phyloP scores from a whole-genome alignment of 2,329 filamentous ascomycete genomes.

The Parascedosporium putredinis region DNA sequence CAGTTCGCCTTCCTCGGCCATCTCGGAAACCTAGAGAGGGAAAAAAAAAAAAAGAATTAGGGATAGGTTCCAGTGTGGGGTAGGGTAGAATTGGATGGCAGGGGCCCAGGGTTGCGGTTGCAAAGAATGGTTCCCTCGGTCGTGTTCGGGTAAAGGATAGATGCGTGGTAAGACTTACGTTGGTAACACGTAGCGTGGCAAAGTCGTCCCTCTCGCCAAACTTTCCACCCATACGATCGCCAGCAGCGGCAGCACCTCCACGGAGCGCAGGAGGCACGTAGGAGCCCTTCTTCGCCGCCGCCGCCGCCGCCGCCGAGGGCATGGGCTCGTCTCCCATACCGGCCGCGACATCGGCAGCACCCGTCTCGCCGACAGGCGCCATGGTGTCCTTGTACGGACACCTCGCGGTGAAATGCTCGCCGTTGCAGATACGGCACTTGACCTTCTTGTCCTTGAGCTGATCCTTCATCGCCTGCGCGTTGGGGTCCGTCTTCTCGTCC shows the following conservation, averaged over 20 bases:
- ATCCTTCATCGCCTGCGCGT: slow-evolving; percentile 65
- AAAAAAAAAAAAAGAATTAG: too few relatives aligned
- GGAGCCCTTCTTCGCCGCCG: slow-evolving; percentile 61
- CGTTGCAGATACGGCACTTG: slow-evolving; percentile 98
- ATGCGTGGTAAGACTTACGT: slow-evolving; percentile 51
- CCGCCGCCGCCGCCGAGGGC: slow-evolving; percentile 43
- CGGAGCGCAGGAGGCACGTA: slow-evolving; percentile 93
- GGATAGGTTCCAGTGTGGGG: too few relatives aligned
- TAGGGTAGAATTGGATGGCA: too few relatives aligned
- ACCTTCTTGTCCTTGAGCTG: slow-evolving; percentile 98
- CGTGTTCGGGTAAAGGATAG: neutral
- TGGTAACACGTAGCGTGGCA: slow-evolving; percentile 92
- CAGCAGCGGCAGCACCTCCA: slow-evolving; percentile 50
- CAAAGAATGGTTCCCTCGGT: too few relatives aligned
- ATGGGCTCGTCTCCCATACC: slow-evolving; percentile 40
- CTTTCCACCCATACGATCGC: slow-evolving; percentile 85
- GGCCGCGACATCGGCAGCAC: slow-evolving; percentile 42
- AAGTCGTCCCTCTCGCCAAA: slow-evolving; percentile 90
- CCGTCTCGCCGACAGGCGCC: slow-evolving; percentile 66
- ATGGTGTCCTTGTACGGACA: slow-evolving; percentile 99
- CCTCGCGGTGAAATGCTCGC: slow-evolving; percentile 97
- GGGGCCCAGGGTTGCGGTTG: too few relatives aligned
- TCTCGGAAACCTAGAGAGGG: slow-evolving; percentile 67
- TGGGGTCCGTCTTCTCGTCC: slow-evolving; percentile 64
- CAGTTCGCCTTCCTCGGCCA: slow-evolving; percentile 91